Evolutionary conservation across 2,329 filamentous ascomycete species (phyloP), one percentile per base, ranked within the genome.

Genomic region (Tolypocladium inflatum): DNA sequence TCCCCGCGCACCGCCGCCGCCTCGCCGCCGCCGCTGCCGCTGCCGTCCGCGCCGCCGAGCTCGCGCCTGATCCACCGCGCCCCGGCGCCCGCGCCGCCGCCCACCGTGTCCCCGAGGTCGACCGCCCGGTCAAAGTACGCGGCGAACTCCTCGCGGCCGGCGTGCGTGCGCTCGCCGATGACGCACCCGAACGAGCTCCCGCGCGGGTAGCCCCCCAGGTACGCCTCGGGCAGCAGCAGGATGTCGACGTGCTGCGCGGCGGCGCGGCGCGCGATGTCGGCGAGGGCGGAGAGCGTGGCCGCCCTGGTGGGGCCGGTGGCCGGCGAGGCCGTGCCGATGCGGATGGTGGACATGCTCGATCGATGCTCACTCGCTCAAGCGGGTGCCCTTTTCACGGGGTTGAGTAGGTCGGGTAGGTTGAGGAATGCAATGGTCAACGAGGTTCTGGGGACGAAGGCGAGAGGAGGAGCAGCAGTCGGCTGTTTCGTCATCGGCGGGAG

Each of bases 151-250:
- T 96, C 90, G 21, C 91, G 82, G 5, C 91, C 92, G 54, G 79
- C 76, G 3, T 80, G 76, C 0, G 81, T 80, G 42, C 92, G 85
- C 19, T 80, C 78, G 4, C 92, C 92, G 7, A 96, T 79, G 2
- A 82, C 80, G 53, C 85, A 85, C 5, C 91, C 91, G 67, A 96
- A 96, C 55, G 78, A 77, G 61, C 86, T 87, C 21, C 88, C 91
- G 13, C 92, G 87, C 21, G 93, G 93, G 69, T 97, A 97, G 1
- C 92, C 93, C 53, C 93, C 93, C 2, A 97, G 80, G 69, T 91
- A 96, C 26, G 92, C 92, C 76, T 97, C 92, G 0, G 93, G 93
- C 61, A 97, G 92, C 56, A 97, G 84, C 35, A 97, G 79, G 55
- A 97, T 79, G 70, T 94, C 79, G 43, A 83, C 74, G 3, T 68